Evolutionary conservation across 2,329 filamentous ascomycete species (phyloP), one percentile per base, ranked within the genome.

Genomic region (Aspergillus viridinutans): DNA sequence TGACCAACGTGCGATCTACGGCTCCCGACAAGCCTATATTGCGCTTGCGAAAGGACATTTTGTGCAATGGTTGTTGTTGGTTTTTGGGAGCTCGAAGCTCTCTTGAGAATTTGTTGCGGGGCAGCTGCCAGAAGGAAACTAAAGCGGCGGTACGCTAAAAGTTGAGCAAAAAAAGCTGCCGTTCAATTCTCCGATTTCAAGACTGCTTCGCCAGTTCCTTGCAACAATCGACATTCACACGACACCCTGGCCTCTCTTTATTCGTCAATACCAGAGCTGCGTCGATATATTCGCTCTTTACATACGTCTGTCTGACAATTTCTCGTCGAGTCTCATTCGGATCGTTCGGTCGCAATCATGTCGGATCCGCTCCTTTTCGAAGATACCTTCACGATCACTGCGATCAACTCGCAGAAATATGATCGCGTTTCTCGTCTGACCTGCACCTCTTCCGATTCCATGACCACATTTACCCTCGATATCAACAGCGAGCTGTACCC

Each of bases 401-500:
- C 84, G 55, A 80, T 91, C 73, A 90, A 96, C 79, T 83, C 87
- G 69, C 84, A 87, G 69, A 96, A 97, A 78, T 99, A 99, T 78
- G 94, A 97, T 79, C 90, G 93, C 63, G 93, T 97, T 26, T 89
- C 90, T 55, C 93, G 94, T 66, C 85, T 97, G 71, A 85, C 81
- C 55, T 92, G 86, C 71, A 89, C 83, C 52, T 93, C 89, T 25
- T 81, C 83, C 64, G 91, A 96, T 77, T 84, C 83, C 66, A 81
- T 85, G 62, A 90, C 89, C 29, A 82, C 85, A 62, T 87, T 97
- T 79, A 87, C 85, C 5, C 89, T 99, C 59, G 94, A 99, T 78
- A 86, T 97, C 77, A 97, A 97, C 81, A 89, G 85, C 57, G 93
- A 99, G 77, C 85, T 99, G 7, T 97, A 94, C 76, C 90, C 90